Evolutionary conservation across 768 basidiomycete genomes (phyloP), one percentile per base, ranked within the genome.

Genomic region (Dictyophora rubrovolvata): DNA sequence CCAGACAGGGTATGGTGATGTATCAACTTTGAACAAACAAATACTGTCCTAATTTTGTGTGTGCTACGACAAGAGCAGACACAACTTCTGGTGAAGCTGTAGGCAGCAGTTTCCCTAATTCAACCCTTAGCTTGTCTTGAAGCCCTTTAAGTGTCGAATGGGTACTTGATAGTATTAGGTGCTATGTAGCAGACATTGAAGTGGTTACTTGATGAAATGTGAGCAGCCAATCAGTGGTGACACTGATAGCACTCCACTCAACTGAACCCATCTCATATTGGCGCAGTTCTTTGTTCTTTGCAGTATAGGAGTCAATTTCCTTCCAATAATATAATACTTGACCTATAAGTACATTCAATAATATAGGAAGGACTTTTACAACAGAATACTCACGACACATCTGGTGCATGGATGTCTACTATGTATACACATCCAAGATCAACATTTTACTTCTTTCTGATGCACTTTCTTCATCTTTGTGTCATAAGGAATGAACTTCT

Each of bases 111-210:
- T 21, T 20, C 9, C 14, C 20, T 11, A 72, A 9, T 5, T 66
- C 63, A 0, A 21, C 34, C 3, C 52, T 16, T 16, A 74, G 28
- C 16, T 70, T 50, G 0, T 69, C 66, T 62, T 74, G 72, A 2
- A 75, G 68, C 2, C 68, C 67, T 1, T 67, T 61, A 48, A 73
- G 72, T 21, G 71, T 63, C 0, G 71, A 69, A 58, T 71, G 70
- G 0, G 64, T 63, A 0, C 66, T 66, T 1, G 70, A 75, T 0
- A 73, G 62, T 66, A 70, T 73, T 0, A 70, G 63, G 1, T 51
- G 50, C 28, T 62, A 63, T 1, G 70, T 72, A 3, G 69, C 48
- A 0, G 70, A 72, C 71, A 72, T 73, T 46, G 69, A 59, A 0
- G 65, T 67, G 2, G 71, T 72, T 12, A 72, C 71, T n/a, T 51